phyloP scores from a whole-genome alignment of 208 protist species.

The Leishmania tropica region DNA sequence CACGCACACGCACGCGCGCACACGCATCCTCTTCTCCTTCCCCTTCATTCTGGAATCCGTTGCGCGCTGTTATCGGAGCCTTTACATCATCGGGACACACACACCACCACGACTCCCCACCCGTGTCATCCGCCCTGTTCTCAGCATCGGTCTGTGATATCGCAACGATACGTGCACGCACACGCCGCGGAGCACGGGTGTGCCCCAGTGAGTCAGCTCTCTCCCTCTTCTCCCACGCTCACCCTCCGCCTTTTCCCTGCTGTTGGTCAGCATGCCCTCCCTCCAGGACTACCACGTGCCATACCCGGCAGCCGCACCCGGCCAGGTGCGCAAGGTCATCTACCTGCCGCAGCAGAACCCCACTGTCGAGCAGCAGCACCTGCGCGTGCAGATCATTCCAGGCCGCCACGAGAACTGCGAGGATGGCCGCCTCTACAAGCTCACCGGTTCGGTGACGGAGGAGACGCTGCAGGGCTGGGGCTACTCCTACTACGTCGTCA shows the following conservation, averaged over 20 bases:
- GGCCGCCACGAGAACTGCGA: slow-evolving; percentile 59
- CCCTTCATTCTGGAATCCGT: too few species aligned
- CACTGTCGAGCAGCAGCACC: slow-evolving; percentile 38
- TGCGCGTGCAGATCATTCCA: slow-evolving; percentile 70
- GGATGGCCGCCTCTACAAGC: slow-evolving; percentile 46
- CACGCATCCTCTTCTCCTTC: neutral
- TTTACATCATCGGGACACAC: too few species aligned
- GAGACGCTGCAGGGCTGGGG: slow-evolving; percentile 57
- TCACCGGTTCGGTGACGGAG: slow-evolving; percentile 48
- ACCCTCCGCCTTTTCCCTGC: slow-evolving; percentile 5
- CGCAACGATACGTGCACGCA: neutral
- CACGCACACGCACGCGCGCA: neutral
- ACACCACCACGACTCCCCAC: too few species aligned
- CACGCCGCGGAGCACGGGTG: neutral
- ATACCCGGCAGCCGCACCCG: slow-evolving; percentile 59
- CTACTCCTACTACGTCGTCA: slow-evolving; percentile 54
- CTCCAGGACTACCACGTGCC: slow-evolving; percentile 64
- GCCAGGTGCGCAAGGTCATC: slow-evolving; percentile 77
- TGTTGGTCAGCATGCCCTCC: slow-evolving; percentile 27
- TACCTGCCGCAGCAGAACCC: slow-evolving; percentile 55
- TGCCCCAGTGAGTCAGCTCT: neutral
- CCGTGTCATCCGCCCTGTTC: neutral
- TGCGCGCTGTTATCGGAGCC: too few species aligned
- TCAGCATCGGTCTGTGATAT: neutral
- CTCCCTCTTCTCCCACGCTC: slow-evolving; percentile 5